A percentile compares a stretch with the other conserved stretches of the same genome.
Conservation (phyloP, 78 protist genomes). For the Guillardia theta region DNA sequence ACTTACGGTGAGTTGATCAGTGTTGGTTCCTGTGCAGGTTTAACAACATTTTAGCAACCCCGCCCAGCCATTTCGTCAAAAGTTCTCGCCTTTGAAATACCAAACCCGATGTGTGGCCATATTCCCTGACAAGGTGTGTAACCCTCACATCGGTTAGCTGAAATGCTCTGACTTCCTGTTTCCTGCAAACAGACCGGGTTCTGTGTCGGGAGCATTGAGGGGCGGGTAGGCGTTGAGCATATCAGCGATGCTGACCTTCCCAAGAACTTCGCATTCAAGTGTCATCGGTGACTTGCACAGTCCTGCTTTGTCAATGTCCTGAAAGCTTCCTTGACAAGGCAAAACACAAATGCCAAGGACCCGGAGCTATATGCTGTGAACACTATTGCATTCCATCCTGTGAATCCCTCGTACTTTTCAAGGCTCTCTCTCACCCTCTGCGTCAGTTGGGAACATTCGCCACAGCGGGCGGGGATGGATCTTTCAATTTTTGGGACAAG, state of each 20-base stretch:
- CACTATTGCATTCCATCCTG: constrained; percentile 73
- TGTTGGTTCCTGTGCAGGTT: no score
- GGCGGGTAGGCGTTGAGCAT: constrained; percentile 83
- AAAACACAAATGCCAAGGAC: constrained; percentile 20
- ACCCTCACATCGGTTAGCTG: no score
- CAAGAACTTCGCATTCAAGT: constrained; percentile 83
- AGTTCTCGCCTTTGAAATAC: constrained; percentile 68
- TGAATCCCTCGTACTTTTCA: not conserved
- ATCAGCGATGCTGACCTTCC: constrained; percentile 28
- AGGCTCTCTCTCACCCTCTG: not conserved
- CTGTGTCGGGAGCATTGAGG: constrained; percentile 90
- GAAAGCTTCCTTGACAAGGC: no score
- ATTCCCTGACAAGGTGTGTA: constrained; percentile 59
- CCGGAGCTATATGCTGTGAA: constrained; percentile 74
- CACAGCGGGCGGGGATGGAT: constrained; percentile 74
- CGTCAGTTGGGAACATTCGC: constrained; percentile 81
- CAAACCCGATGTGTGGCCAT: constrained; percentile 69
- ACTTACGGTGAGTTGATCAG: no score
- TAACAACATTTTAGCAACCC: no score
- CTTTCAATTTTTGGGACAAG: constrained; percentile 52
- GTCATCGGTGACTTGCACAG: no score
- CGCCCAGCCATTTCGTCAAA: not conserved
- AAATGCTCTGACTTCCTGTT: not conserved
- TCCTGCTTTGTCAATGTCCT: no score
- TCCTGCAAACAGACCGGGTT: constrained; percentile 68